Conservation (phyloP, 345 rosid species). For the Hibiscus syriacus region DNA sequence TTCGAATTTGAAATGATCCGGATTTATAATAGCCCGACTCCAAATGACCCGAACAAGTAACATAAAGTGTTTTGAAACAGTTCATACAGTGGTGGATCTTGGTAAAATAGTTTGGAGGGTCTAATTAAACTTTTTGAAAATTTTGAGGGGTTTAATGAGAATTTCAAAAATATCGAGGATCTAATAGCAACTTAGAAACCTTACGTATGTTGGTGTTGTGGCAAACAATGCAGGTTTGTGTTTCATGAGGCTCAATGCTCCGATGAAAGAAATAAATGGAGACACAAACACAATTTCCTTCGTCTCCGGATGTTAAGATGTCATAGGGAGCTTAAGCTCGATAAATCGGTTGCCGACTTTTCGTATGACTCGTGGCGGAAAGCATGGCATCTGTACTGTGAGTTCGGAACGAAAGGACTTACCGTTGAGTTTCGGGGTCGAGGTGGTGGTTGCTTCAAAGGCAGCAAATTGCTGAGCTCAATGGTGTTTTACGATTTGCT, state of each 20-base stretch:
- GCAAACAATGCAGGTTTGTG: conserved; percentile 43
- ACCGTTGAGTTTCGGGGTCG: conserved; percentile 40
- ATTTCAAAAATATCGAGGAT: too few relatives aligned
- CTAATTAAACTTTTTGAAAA: too few relatives aligned
- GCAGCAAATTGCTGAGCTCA: conserved; percentile 31
- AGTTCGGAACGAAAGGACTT: conserved; percentile 72
- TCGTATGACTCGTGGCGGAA: conserved; percentile 51
- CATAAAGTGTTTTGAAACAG: too few relatives aligned
- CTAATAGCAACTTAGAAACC: background rate
- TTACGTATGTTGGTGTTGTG: background rate
- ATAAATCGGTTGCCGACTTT: conserved; percentile 32
- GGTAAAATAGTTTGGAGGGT: too few relatives aligned
- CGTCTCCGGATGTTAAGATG: conserved; percentile 53
- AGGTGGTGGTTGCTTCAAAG: conserved; percentile 36
- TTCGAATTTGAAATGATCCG: too few relatives aligned
- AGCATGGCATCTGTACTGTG: conserved; percentile 64
- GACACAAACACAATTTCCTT: conserved; percentile 32
- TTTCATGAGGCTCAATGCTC: conserved; percentile 36
- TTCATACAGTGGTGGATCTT: too few relatives aligned
- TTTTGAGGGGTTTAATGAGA: too few relatives aligned
- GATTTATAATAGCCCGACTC: too few relatives aligned
- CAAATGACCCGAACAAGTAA: too few relatives aligned
- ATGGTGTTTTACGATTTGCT: conserved; percentile 51
- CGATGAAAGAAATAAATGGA: conserved; percentile 24
- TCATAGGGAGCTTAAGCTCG: conserved; percentile 64